Evolutionary conservation across 306 rosid genomes (phyloP), one percentile per base, ranked within the genome.

Genomic region (Vigna trinervia): DNA sequence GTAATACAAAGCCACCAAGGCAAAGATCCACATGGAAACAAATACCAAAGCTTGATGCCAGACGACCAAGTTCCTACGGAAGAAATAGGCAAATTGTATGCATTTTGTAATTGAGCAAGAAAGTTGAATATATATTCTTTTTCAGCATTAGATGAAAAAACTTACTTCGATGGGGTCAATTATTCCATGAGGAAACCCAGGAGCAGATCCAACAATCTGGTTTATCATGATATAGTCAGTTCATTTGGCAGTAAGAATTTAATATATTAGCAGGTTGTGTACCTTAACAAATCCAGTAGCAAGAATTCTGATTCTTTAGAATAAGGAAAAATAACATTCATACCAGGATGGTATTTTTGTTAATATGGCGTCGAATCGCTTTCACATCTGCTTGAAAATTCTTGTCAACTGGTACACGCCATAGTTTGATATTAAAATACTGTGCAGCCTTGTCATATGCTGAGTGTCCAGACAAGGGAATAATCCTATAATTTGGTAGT

Each of bases 371-470:
- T 77, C 75, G 85, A 77, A 83, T 92, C 7, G 91, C 95, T 82
- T 85, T 89, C 77, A 76, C 87, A 56, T 94, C 98, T 8, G 98
- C 98, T 78, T 83, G 87, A 81, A 92, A 94, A 12, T 69, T 80
- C 82, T 88, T 89, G 85, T 88, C 74, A 69, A 94, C 95, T 51
- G 95, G 92, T 71, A 89, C 93, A 56, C 97, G 96, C 95, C 97
- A 85, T 73, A 94, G 85, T 86, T 90, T 90, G 88, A 94, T 89
- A 78, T 94, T 94, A 78, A 94, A 94, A 88, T 94, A 94, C 70
- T 94, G 95, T 41, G 97, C 95, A 75, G 98, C 98, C 88, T 94
- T 94, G 89, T 92, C 98, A 80, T 94, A 94, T 15, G 97, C 97
- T 17, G 96, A 94, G 83, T 94, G 98, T 47, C 92, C 98, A 85